A percentile compares a stretch with the other conserved stretches of the same genome.
Conservation (phyloP, 129 eudicot genomes). For the Tagetes erecta region DNA sequence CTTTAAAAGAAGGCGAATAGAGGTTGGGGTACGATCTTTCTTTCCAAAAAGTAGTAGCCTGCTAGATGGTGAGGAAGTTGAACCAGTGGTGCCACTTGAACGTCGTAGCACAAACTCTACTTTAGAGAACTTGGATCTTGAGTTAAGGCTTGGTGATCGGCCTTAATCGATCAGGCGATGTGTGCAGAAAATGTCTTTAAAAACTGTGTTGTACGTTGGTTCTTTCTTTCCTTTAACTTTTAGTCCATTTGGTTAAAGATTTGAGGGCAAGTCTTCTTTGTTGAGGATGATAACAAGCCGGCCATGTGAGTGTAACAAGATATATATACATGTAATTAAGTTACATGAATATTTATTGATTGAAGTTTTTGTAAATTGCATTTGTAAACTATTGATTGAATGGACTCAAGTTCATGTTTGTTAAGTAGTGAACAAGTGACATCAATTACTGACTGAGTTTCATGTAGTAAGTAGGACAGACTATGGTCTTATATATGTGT, state of each 20-base stretch:
- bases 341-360: conserved; percentile 33
- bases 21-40: conserved; percentile 21
- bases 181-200: conserved; percentile 33
- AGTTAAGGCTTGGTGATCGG: conserved; percentile 82
- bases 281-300: conserved; percentile 26
- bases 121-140: conserved; percentile 74
- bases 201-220: conserved; percentile 24
- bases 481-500: not conserved
- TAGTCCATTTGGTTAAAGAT: conserved; percentile 29
- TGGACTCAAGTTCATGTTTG: conserved; percentile 10
- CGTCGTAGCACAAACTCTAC: conserved; percentile 33
- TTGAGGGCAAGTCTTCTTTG: conserved; percentile 23
- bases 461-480: not conserved
- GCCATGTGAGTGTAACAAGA: conserved; percentile 29
- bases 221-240: conserved; percentile 22
- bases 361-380: conserved; percentile 30
- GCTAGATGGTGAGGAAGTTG: conserved; percentile 27
- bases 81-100: conserved; percentile 35
- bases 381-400: conserved; percentile 3
- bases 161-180: conserved; percentile 58
- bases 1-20: conserved; percentile 51
- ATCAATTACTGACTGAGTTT: not conserved
- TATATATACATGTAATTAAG: conserved; percentile 40
- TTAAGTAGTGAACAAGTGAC: not conserved
- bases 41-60: conserved; percentile 22